Conservation (phyloP, 768 basidiomycete genomes). For the Kwoniella bestiolae region DNA sequence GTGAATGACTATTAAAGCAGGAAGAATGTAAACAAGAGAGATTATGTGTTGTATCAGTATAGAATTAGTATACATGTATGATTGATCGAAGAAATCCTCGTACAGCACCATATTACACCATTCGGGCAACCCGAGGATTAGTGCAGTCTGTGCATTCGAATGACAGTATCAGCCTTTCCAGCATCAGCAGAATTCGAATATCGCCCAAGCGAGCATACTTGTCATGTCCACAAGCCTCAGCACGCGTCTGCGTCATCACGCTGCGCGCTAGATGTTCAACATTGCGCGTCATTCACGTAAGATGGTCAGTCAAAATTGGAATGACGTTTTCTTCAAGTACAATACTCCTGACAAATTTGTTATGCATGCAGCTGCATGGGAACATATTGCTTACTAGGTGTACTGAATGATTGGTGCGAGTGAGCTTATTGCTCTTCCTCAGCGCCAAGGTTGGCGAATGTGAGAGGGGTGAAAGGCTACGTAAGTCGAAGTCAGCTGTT, state of each 20-base stretch:
- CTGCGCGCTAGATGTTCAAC: neutral
- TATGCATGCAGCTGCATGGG: slow-evolving; percentile 1
- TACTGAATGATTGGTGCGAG: neutral
- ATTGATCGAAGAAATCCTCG: neutral
- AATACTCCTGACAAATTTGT: neutral
- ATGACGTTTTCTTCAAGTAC: neutral
- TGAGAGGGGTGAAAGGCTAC: slow-evolving; percentile 57
- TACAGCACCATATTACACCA: neutral
- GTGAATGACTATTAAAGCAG: neutral
- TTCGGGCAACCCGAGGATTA: no score
- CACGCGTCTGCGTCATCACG: slow-evolving; percentile 6
- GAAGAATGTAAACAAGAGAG: neutral
- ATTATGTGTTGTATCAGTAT: neutral
- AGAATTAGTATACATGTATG: neutral
- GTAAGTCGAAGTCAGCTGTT: slow-evolving; percentile 19
- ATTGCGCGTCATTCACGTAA: neutral
- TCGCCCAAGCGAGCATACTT: slow-evolving; percentile 17
- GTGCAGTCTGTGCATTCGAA: no score
- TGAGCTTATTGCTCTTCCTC: slow-evolving; percentile 41
- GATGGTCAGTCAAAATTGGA: slow-evolving; percentile 1
- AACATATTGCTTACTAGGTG: neutral
- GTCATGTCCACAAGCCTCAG: slow-evolving; percentile 20
- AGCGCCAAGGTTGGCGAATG: slow-evolving; percentile 52
- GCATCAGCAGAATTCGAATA: slow-evolving; percentile 8
- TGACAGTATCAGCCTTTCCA: slow-evolving; percentile 19